Conservation (phyloP, 306 rosid genomes). For the Sophora flavescens region DNA sequence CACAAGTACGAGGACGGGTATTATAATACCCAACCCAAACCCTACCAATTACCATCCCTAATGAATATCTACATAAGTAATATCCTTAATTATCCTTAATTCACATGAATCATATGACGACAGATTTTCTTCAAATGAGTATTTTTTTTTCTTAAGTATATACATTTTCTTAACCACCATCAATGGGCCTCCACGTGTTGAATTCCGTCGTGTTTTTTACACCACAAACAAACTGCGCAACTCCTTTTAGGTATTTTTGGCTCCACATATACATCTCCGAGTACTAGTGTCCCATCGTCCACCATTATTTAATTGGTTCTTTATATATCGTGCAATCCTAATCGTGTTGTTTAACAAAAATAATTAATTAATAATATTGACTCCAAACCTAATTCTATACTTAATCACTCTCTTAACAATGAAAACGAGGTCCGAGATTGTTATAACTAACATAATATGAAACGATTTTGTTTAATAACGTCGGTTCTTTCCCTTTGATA, state of each 20-base stretch:
- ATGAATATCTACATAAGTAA: too few species aligned
- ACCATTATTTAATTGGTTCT: background rate
- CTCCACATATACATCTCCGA: background rate
- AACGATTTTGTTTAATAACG: too few species aligned
- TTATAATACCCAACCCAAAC: too few species aligned
- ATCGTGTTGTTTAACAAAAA: background rate
- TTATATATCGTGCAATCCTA: background rate
- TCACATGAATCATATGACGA: too few species aligned
- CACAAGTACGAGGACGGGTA: too few species aligned
- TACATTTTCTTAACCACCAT: background rate
- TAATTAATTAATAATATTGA: background rate
- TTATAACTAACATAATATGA: background rate
- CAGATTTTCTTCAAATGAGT: too few species aligned
- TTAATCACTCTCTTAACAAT: background rate
- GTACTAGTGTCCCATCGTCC: background rate
- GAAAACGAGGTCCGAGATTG: background rate
- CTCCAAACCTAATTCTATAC: background rate
- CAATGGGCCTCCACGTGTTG: background rate
- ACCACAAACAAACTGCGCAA: background rate
- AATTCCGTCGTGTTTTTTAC: background rate
- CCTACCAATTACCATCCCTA: too few species aligned
- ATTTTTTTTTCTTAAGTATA: too few species aligned
- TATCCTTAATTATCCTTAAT: too few species aligned
- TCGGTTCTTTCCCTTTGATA: too few species aligned
- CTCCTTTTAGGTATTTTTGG: background rate